These are phyloP conservation scores for Pseudomonodictys pantanalensis DNA, from an alignment of 495 filamentous ascomycete species.

Conservation along the genomic window DNA sequence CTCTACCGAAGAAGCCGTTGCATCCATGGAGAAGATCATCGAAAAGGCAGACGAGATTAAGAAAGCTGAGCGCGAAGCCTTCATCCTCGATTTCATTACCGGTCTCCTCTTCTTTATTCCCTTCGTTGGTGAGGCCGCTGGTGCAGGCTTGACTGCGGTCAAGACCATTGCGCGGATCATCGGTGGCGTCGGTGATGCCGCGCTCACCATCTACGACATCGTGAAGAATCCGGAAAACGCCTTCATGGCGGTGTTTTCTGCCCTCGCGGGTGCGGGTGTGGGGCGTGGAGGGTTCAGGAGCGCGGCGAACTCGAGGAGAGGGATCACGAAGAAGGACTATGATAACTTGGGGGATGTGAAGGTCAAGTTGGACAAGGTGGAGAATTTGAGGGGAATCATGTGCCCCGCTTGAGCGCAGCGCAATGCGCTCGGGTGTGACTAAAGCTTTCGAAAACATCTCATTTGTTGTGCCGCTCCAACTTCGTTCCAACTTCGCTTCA, in stretches of 20 bases:
- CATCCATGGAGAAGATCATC: slow-evolving; percentile 13
- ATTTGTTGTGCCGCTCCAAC: no score
- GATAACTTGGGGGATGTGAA: slow-evolving; percentile 3
- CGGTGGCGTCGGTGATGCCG: slow-evolving; percentile 7
- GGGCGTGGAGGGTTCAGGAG: slow-evolving; percentile 3
- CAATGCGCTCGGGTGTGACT: no score
- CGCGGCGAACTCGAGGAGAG: slow-evolving; percentile 2
- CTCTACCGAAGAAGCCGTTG: slow-evolving; percentile 6
- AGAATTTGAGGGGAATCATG: not conserved
- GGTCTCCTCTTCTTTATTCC: slow-evolving; percentile 17
- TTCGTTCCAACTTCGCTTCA: no score
- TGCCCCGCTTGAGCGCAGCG: slow-evolving; percentile 3
- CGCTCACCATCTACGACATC: slow-evolving; percentile 12
- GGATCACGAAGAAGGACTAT: slow-evolving; percentile 1
- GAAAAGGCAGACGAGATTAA: slow-evolving; percentile 12
- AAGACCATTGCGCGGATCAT: not conserved
- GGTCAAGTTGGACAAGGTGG: slow-evolving; percentile 1
- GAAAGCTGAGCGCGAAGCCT: slow-evolving; percentile 8
- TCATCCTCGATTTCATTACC: slow-evolving; percentile 7
- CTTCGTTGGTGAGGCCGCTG: slow-evolving; percentile 6
- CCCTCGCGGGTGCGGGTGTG: slow-evolving; percentile 4
- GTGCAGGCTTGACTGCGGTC: slow-evolving; percentile 2
- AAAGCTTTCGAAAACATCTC: no score
- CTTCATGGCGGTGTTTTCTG: slow-evolving; percentile 6
- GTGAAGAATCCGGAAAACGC: slow-evolving; percentile 18